phyloP scores from a whole-genome alignment of 495 filamentous ascomycete genomes.

The Xylaria nigripes region DNA sequence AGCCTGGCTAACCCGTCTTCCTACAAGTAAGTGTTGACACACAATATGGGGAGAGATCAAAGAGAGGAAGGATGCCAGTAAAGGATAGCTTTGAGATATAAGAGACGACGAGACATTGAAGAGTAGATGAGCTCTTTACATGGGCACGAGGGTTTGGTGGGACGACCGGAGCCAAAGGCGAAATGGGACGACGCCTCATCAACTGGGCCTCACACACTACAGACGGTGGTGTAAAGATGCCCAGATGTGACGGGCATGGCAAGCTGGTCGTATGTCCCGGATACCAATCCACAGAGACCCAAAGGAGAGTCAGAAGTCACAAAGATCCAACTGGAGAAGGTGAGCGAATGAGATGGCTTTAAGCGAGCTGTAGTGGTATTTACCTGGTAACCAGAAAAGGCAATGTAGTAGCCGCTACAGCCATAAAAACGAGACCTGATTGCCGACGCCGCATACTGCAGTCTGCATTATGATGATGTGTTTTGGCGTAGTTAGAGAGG shows the following conservation, averaged over 20 bases:
- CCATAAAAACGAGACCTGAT: neutral
- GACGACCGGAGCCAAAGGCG: neutral
- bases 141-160: neutral
- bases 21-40: neutral
- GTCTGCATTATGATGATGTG: neutral
- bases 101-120: too few species aligned
- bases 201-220: conserved; percentile 6
- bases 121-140: too few species aligned
- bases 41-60: neutral
- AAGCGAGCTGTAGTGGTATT: conserved; percentile 6
- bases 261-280: conserved; percentile 6
- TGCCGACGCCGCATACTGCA: neutral
- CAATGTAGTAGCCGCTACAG: neutral
- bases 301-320: neutral
- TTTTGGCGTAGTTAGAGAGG: neutral
- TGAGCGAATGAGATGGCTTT: neutral
- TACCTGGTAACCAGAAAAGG: neutral
- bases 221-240: neutral
- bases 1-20: neutral
- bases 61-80: neutral
- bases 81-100: neutral
- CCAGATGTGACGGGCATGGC: neutral
- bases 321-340: neutral
- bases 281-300: neutral
- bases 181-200: neutral